These are phyloP conservation scores for Meira nashicola DNA, from an alignment of 1,284 basidiomycete genomes.

Conservation along the genomic window DNA sequence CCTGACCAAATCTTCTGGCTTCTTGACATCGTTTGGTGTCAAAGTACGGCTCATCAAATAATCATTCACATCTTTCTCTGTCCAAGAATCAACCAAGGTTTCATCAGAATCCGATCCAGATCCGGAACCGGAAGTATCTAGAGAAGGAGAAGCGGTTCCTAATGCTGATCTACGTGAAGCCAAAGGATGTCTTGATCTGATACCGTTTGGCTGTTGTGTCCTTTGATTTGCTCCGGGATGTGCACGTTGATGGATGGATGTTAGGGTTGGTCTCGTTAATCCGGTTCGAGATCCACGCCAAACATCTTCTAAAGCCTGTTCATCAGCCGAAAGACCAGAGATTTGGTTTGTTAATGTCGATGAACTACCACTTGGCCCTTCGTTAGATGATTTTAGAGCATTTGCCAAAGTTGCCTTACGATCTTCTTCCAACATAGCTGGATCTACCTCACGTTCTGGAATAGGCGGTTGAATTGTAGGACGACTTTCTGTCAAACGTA, in stretches of 20 bases:
- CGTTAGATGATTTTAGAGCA: conserved; percentile 10
- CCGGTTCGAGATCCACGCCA: conserved; percentile 4
- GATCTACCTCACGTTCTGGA: conserved; percentile 51
- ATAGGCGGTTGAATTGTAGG: conserved; percentile 53
- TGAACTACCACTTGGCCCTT: conserved; percentile 14
- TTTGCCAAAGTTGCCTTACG: conserved; percentile 23
- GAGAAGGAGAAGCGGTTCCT: conserved; percentile 8
- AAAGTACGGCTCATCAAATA: conserved; percentile 45
- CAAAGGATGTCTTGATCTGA: conserved; percentile 1
- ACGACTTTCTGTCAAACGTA: conserved; percentile 49
- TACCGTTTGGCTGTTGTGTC: neutral
- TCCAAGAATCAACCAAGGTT: conserved; percentile 41
- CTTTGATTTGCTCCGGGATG: conserved; percentile 23
- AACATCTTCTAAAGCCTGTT: neutral
- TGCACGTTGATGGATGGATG: neutral
- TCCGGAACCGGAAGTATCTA: conserved; percentile 11
- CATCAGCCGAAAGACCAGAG: too few relatives aligned
- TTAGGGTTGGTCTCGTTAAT: neutral
- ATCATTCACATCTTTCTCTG: conserved; percentile 44
- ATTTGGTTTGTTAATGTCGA: neutral
- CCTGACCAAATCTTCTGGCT: conserved; percentile 18
- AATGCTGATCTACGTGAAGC: conserved; percentile 2
- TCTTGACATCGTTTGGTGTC: conserved; percentile 41
- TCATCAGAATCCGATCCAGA: conserved; percentile 40
- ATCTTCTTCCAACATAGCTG: conserved; percentile 38